These are phyloP conservation scores for Suillus bovinus DNA, from an alignment of 768 basidiomycete genomes.

Conservation along the genomic window DNA sequence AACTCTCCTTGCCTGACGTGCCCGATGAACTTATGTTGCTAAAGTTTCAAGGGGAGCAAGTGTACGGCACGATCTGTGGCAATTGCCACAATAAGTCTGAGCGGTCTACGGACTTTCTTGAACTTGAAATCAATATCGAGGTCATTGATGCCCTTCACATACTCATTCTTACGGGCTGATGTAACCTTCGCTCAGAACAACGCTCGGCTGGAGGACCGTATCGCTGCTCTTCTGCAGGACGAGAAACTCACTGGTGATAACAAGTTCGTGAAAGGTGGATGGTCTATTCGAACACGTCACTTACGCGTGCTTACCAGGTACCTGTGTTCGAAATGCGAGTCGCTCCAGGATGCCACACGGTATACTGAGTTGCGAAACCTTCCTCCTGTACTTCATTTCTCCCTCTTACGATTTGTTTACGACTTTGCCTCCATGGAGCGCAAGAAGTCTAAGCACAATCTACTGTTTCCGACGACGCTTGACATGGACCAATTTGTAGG, in stretches of 20 bases:
- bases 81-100: slow-evolving; percentile 71
- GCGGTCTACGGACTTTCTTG: slow-evolving; percentile 71
- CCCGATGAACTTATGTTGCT: slow-evolving; percentile 10
- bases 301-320: slow-evolving; percentile 51
- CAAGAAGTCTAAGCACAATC: slow-evolving; percentile 81
- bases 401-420: slow-evolving; percentile 91
- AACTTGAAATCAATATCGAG: slow-evolving; percentile 85
- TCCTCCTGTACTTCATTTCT: slow-evolving; percentile 90
- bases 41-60: slow-evolving; percentile 86
- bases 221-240: slow-evolving; percentile 61
- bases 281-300: background rate
- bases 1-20: background rate
- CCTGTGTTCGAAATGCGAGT: slow-evolving; percentile 71
- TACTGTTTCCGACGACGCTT: slow-evolving; percentile 73
- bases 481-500: slow-evolving; percentile 72
- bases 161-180: slow-evolving; percentile 1
- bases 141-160: slow-evolving; percentile 34
- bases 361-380: slow-evolving; percentile 68
- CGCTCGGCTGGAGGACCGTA: slow-evolving; percentile 70
- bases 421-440: slow-evolving; percentile 76
- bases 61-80: slow-evolving; percentile 79
- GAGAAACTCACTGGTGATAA: slow-evolving; percentile 85
- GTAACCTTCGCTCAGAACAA: slow-evolving; percentile 49
- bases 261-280: slow-evolving; percentile 42
- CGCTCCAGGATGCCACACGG: slow-evolving; percentile 77